Base-by-base conservation (phyloP, 805 yeast genomes). In the Ogataea neopini region DNA sequence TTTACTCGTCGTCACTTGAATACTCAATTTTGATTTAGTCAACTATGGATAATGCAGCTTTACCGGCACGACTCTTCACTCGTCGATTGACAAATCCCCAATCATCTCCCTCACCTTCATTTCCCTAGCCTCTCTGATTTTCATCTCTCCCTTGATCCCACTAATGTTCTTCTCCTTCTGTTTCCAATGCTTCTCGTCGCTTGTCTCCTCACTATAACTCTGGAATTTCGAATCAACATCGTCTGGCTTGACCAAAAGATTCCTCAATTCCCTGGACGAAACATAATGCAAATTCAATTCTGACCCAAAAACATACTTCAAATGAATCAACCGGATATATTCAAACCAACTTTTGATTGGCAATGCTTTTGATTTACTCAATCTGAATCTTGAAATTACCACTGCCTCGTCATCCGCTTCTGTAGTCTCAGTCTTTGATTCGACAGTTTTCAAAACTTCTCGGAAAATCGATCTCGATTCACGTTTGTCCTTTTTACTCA, bases 401-500 rank as follows among this genome's bases (percentile, higher is more conserved):
- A 48, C 47, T 9, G 46, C n/a, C 9, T 54, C 54, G 10, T 42
- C 47, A 7, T 39, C 43, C 2, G 39, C 40, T 11, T 30, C 26
- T 22, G 49, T 52, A 6, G 35, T 8, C 69, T 63, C 42, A 3
- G 53, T 30, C 52, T 73, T 75, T 14, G 59, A 58, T 43, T 69
- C 71, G 9, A 83, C 66, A 0, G 85, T 80, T 30, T 64, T 64
- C 34, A 75, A 62, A 15, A 82, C 79, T 49, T 83, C 85, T 58
- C 83, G 71, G 62, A 83, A 80, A 1, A 83, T 71, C 1, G 87
- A 76, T 51, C 80, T 79, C 20, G 79, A 70, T 32, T 77, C 81
- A 49, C 75, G 76, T 60, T 80, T 83, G 51, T 82, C 87, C 58
- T 78, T 80, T 54, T 84, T 84, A 22, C 84, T 76, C 3, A 81